Percentiles rank a stretch among this genome's conserved stretches.
Conservation (phyloP, 2,329 filamentous ascomycete species). For the Beauveria asiatica region DNA sequence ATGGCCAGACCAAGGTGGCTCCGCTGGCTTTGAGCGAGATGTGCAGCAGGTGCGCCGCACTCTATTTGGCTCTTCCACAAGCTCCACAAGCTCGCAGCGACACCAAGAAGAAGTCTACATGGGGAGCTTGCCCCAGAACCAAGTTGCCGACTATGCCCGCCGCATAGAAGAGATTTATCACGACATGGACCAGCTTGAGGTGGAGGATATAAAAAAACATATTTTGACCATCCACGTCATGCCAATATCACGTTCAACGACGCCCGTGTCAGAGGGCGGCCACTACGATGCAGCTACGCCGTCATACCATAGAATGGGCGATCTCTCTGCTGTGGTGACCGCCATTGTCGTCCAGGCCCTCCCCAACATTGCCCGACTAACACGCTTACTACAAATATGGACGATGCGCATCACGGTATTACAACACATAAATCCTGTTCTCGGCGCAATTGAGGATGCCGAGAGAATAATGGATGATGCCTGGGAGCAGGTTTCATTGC, state of each 20-base stretch:
- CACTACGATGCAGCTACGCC: conserved; percentile 20
- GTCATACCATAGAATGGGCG: conserved; percentile 65
- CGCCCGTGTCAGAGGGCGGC: conserved; percentile 25
- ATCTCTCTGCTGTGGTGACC: conserved; percentile 83
- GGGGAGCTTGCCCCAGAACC: conserved; percentile 59
- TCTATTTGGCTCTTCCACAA: conserved; percentile 18
- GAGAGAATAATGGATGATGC: conserved; percentile 56
- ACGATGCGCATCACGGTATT: conserved; percentile 66
- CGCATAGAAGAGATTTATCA: conserved; percentile 66
- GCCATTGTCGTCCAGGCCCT: conserved; percentile 85
- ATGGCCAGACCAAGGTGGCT: conserved; percentile 43
- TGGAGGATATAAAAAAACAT: conserved; percentile 84
- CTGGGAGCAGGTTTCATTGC: conserved; percentile 51
- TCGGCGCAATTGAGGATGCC: conserved; percentile 57
- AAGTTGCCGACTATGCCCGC: conserved; percentile 60
- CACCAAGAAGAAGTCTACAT: conserved; percentile 41
- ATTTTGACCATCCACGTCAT: conserved; percentile 74
- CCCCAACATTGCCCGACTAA: conserved; percentile 68
- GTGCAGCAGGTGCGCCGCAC: conserved; percentile 31
- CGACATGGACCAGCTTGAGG: conserved; percentile 59
- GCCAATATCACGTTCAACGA: conserved; percentile 34
- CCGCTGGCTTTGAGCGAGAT: conserved; percentile 44
- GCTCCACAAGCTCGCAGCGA: conserved; percentile 11
- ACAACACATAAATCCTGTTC: conserved; percentile 60
- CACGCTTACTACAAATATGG: conserved; percentile 69